A percentile compares a stretch with the other conserved stretches of the same genome.
Conservation (phyloP, 2,329 filamentous ascomycete species). For the Nothomitra cinnamomea region DNA sequence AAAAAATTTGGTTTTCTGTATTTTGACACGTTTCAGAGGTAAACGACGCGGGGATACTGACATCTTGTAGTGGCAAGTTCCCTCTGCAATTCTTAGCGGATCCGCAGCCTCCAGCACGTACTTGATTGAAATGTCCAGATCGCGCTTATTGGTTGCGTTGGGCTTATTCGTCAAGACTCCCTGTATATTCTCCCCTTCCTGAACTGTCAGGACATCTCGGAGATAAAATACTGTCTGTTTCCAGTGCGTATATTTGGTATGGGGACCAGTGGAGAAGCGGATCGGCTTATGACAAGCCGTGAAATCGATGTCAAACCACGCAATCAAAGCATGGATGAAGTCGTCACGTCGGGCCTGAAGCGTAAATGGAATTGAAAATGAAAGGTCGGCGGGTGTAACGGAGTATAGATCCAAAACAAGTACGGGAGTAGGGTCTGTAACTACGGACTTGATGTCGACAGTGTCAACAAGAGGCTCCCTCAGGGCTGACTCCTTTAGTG, state of each 20-base stretch:
- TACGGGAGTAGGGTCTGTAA: conserved; percentile 75
- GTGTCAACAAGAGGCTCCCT: conserved; percentile 95
- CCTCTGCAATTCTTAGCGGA: conserved; percentile 47
- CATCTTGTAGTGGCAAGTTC: conserved; percentile 64
- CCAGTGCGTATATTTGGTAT: conserved; percentile 99
- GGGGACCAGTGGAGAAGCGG: conserved; percentile 88
- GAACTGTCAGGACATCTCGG: conserved; percentile 78
- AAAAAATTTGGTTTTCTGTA: background rate
- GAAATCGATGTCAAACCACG: conserved; percentile 99
- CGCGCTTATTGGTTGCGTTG: conserved; percentile 84
- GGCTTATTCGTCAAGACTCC: conserved; percentile 68
- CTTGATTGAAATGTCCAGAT: conserved; percentile 76
- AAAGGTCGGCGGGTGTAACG: conserved; percentile 65
- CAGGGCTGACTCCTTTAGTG: conserved; percentile 82
- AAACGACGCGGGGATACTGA: conserved; percentile 11
- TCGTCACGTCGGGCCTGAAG: conserved; percentile 70
- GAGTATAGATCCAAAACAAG: conserved; percentile 89
- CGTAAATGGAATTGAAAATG: conserved; percentile 64
- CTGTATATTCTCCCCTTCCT: conserved; percentile 64
- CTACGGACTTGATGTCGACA: conserved; percentile 91
- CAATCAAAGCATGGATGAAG: conserved; percentile 89
- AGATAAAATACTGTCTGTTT: conserved; percentile 99
- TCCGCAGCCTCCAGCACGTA: conserved; percentile 72
- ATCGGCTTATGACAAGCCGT: conserved; percentile 96
- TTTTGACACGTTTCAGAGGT: background rate